Evolutionary conservation across 73 alveolate species (phyloP).

Genomic region (Urostyla sp.): DNA sequence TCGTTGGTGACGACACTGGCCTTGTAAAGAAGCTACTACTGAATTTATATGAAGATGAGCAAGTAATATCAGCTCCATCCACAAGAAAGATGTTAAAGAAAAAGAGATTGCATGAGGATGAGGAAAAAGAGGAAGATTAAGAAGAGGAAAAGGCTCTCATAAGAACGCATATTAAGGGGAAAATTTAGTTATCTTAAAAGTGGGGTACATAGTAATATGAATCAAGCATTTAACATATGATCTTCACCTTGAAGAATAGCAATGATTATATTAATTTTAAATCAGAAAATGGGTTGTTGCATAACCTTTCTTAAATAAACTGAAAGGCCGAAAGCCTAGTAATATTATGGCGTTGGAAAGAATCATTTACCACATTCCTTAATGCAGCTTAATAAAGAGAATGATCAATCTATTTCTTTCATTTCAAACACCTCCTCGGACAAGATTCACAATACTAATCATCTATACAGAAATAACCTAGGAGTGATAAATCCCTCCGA

Average conservation of each 20-base stretch:
- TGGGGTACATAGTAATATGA: conserved; percentile 39
- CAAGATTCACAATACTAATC: too few species aligned
- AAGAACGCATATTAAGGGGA: conserved; percentile 1
- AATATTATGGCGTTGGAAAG: too few species aligned
- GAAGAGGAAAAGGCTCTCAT: conserved; percentile 34
- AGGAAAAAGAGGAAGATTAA: background rate
- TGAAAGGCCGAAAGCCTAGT: too few species aligned
- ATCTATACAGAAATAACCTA: too few species aligned
- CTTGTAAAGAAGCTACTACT: conserved; percentile 16
- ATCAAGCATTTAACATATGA: conserved; percentile 9
- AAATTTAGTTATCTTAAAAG: conserved; percentile 11
- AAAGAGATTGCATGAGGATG: conserved; percentile 24
- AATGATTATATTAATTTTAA: conserved; percentile 46
- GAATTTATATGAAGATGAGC: background rate
- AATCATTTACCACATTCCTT: too few species aligned
- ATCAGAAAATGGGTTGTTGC: too few species aligned
- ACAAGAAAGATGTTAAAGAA: conserved; percentile 20
- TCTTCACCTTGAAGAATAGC: background rate
- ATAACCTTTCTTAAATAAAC: too few species aligned
- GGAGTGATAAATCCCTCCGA: too few species aligned
- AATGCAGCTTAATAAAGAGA: too few species aligned
- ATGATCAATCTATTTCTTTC: too few species aligned
- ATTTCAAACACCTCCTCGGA: too few species aligned
- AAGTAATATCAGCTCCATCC: conserved; percentile 13
- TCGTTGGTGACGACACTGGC: conserved; percentile 58